Conservation (phyloP, 129 eudicot species). For the Arctium lappa region DNA sequence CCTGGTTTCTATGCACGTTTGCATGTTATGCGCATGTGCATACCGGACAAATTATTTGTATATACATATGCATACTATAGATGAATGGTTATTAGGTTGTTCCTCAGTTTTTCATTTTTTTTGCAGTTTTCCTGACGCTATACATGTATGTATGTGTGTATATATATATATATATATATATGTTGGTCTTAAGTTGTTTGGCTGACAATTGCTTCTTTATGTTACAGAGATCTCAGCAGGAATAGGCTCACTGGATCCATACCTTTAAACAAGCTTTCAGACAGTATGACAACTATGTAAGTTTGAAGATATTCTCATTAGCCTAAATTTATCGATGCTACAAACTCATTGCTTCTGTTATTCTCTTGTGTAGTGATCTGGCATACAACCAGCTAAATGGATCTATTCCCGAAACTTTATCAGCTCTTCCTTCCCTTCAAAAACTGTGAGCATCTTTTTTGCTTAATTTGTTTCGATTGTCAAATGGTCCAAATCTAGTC, state of each 20-base stretch:
- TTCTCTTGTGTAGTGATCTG: constrained; percentile 51
- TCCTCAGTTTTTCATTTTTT: neutral
- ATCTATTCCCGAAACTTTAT: constrained; percentile 61
- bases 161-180: neutral
- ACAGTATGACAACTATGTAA: constrained; percentile 59
- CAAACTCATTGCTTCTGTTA: neutral
- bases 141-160: too few species aligned
- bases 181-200: constrained; percentile 7
- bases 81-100: neutral
- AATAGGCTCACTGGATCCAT: constrained; percentile 63
- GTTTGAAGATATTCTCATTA: constrained; percentile 8
- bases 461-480: neutral
- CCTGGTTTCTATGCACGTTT: neutral
- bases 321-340: neutral
- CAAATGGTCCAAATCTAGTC: neutral
- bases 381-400: constrained; percentile 65
- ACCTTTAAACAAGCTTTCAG: constrained; percentile 51
- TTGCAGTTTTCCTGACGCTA: neutral
- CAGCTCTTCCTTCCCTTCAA: constrained; percentile 66
- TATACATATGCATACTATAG: neutral
- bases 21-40: neutral
- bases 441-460: constrained; percentile 51
- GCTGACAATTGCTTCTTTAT: constrained; percentile 1
- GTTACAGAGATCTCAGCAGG: constrained; percentile 68
- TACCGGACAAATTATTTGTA: neutral